Percentiles rank a stretch among this genome's conserved stretches.
These are phyloP conservation scores for Pythium scleroteichum DNA, from an alignment of 352 stramenopile genomes.

Conservation along the genomic window DNA sequence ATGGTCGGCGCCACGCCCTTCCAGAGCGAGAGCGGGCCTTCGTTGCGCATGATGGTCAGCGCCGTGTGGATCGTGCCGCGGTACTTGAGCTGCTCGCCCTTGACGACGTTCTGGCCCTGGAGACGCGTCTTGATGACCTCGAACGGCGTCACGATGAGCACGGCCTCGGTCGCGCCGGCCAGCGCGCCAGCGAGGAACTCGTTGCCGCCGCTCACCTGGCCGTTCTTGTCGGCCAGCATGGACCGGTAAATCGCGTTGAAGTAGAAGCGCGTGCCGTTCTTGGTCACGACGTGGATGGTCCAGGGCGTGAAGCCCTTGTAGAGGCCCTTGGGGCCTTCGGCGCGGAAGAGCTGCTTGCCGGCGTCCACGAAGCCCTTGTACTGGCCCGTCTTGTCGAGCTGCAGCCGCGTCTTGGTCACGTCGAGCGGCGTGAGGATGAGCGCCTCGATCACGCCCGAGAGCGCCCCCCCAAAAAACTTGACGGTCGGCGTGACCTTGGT, in stretches of 20 bases:
- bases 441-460: constrained; percentile 87
- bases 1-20: constrained; percentile 96
- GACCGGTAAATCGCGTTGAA: constrained; percentile 86
- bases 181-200: constrained; percentile 90
- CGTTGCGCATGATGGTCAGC: constrained; percentile 90
- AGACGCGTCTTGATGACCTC: constrained; percentile 99
- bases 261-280: constrained; percentile 91
- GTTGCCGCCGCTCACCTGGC: constrained; percentile 76
- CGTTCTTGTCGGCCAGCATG: constrained; percentile 74
- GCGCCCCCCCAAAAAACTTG: constrained; percentile 81
- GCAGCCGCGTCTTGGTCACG: constrained; percentile 88
- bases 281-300: constrained; percentile 88
- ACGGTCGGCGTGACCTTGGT: constrained; percentile 71
- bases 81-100: constrained; percentile 85
- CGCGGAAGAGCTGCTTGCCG: constrained; percentile 74
- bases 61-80: constrained; percentile 91
- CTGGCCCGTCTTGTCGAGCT: constrained; percentile 84
- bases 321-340: constrained; percentile 75
- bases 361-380: constrained; percentile 89
- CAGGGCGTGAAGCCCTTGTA: constrained; percentile 90
- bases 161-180: constrained; percentile 94
- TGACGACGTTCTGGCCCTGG: constrained; percentile 91
- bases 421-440: constrained; percentile 86
- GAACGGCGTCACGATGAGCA: constrained; percentile 97
- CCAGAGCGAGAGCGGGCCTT: constrained; percentile 94